Evolutionary conservation across 345 rosid species (phyloP).

Genomic region (Orychophragmus violaceus): DNA sequence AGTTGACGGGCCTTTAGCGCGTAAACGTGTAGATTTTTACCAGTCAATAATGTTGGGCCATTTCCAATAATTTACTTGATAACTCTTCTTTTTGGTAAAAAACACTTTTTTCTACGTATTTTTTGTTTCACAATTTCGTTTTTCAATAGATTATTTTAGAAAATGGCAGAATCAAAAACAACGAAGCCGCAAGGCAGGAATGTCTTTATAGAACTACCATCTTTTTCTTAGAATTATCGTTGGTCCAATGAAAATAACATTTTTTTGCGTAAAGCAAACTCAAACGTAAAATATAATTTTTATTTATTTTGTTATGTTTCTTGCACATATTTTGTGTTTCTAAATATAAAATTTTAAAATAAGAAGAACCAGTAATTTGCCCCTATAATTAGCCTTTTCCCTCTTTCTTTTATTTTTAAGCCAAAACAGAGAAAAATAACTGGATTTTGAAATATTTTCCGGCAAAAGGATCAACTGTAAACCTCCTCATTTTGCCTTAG

Average conservation of each 20-base stretch:
- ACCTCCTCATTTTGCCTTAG: not conserved
- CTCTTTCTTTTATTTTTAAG: not conserved
- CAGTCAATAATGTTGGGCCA: not conserved
- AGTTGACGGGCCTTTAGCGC: not conserved
- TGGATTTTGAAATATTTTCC: not conserved
- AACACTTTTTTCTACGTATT: no score
- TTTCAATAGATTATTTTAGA: not conserved
- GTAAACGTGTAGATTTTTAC: not conserved
- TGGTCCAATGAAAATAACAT: not conserved
- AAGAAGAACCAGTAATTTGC: not conserved
- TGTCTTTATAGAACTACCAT: not conserved
- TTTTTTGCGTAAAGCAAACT: constrained; percentile 7
- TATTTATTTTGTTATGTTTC: not conserved
- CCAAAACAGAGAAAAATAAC: not conserved
- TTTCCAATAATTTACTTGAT: not conserved
- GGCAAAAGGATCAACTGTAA: not conserved
- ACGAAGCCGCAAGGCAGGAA: not conserved
- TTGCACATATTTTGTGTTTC: not conserved
- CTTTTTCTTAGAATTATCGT: no score
- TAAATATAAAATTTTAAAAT: not conserved
- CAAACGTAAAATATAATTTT: not conserved
- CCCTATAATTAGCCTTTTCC: not conserved
- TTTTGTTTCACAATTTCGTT: not conserved
- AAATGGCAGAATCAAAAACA: not conserved
- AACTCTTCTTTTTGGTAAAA: no score